phyloP scores from a whole-genome alignment of 2,329 filamentous ascomycete species.

The Botrytis medusae region DNA sequence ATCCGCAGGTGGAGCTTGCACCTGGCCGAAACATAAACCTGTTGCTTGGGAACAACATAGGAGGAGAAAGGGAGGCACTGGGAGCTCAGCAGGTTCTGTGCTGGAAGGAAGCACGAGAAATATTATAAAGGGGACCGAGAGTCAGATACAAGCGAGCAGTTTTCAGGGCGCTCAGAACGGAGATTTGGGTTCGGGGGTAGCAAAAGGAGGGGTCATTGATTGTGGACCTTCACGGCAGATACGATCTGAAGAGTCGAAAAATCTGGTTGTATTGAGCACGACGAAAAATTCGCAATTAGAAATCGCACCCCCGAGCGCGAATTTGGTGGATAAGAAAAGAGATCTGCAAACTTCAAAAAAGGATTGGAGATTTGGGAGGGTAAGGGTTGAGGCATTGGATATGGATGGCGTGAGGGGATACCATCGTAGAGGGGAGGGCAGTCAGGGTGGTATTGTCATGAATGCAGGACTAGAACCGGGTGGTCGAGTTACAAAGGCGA shows the following conservation, averaged over 20 bases:
- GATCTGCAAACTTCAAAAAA: conserved; percentile 46
- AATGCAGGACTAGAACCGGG: conserved; percentile 45
- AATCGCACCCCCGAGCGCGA: conserved; percentile 40
- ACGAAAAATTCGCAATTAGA: conserved; percentile 28
- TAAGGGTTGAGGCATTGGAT: conserved; percentile 80
- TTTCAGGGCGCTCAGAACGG: background rate
- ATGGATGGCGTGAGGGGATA: conserved; percentile 50
- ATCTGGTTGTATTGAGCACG: background rate
- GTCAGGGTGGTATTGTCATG: conserved; percentile 25
- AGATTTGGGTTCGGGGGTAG: no score
- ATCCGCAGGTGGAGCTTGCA: background rate
- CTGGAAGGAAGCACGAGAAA: conserved; percentile 25
- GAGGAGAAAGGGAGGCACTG: background rate
- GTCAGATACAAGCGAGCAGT: background rate
- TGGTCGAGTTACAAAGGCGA: conserved; percentile 73
- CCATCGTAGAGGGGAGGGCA: conserved; percentile 48
- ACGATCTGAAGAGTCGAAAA: conserved; percentile 5
- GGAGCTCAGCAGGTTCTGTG: background rate
- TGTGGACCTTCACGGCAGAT: conserved; percentile 38
- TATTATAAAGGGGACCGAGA: background rate
- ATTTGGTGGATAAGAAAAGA: conserved; percentile 34
- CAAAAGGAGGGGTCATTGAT: conserved; percentile 34
- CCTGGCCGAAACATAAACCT: conserved; percentile 33
- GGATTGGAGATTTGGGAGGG: conserved; percentile 81
- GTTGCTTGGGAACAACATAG: conserved; percentile 5